Evolutionary conservation across 2,329 filamentous ascomycete genomes (phyloP), one percentile per base, ranked within the genome.

Genomic region (Emericellopsis cladophorae): DNA sequence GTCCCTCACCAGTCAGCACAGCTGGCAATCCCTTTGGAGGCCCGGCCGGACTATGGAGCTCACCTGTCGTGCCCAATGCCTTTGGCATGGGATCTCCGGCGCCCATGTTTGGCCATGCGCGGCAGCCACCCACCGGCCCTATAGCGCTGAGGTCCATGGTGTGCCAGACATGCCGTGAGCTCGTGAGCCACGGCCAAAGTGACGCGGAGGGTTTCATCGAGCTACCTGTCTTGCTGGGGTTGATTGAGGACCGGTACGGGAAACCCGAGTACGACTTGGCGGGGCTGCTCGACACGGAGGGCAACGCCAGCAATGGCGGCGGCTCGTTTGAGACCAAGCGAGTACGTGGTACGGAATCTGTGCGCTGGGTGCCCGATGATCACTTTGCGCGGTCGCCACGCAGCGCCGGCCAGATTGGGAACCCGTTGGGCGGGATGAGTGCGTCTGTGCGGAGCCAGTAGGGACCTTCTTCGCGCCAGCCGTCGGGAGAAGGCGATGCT

Each of bases 241-340:
- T 75, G 41, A 68, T 84, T 24, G 77, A 79, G 41, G 68, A 68
- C 41, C 74, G 81, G 43, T 53, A 54, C 7, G 57, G 55, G n/a
- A 59, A 62, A 9, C 52, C 38, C 40, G 51, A 68, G 48, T 58
- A 70, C 22, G 89, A 95, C 52, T 70, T 96, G 50, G 70, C 90
- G 32, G 79, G 84, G 43, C 81, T 93, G 44, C 92, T 85, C 57
- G 90, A 96, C 52, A 95, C 90, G 1, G 86, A 95, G 56, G 92
- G 92, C 43, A 93, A 83, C 51, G 57, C 67, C 2, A 77, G 81
- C 44, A 96, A 96, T 52, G 92, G 92, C 36, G 90, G 90, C 36
- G 92, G 92, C n/a, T 81, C 74, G 22, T 93, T 98, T 54, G 78
- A 84, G 29, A 70, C 84, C 46, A 74, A 72, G 45, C 68, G 71